These are phyloP conservation scores for Pontederia paniculata DNA, from an alignment of 176 grass and related monocot species.

Conservation along the genomic window DNA sequence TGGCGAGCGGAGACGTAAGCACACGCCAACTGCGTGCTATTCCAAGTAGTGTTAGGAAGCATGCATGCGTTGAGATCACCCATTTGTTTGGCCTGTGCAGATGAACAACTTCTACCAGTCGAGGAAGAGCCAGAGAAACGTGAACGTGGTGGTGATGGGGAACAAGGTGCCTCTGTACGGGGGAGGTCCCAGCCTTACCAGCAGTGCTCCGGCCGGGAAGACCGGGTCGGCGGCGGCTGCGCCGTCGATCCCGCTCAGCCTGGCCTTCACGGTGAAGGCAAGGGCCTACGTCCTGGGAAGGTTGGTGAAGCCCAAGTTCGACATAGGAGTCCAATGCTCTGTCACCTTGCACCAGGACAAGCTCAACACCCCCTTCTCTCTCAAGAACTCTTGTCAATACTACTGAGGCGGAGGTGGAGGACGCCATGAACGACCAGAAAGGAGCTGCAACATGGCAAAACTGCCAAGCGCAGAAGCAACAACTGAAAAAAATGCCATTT, in stretches of 20 bases:
- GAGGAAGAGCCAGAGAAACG: constrained; percentile 55
- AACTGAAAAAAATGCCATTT: too few species aligned
- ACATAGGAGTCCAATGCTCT: constrained; percentile 36
- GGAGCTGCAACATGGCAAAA: background rate
- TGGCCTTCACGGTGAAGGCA: constrained; percentile 50
- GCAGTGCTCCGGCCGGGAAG: too few species aligned
- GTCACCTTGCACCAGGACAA: constrained; percentile 40
- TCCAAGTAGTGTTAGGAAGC: background rate
- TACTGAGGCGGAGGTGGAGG: background rate
- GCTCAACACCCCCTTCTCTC: constrained; percentile 39
- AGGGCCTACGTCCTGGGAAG: constrained; percentile 65
- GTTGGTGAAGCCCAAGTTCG: constrained; percentile 70
- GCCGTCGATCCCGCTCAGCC: constrained; percentile 35
- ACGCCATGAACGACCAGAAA: background rate
- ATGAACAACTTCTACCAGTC: constrained; percentile 84
- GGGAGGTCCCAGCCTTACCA: constrained; percentile 41
- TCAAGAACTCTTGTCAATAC: constrained; percentile 51
- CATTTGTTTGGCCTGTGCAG: constrained; percentile 17
- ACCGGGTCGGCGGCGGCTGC: constrained; percentile 17
- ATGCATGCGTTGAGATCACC: background rate
- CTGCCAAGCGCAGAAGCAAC: too few species aligned
- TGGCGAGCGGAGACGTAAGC: constrained; percentile 60
- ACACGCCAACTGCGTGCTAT: background rate
- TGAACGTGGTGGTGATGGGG: constrained; percentile 43
- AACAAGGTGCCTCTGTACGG: constrained; percentile 89